Evolutionary conservation across 2,329 filamentous ascomycete genomes (phyloP).

Genomic region (Trichophyton verrucosum): DNA sequence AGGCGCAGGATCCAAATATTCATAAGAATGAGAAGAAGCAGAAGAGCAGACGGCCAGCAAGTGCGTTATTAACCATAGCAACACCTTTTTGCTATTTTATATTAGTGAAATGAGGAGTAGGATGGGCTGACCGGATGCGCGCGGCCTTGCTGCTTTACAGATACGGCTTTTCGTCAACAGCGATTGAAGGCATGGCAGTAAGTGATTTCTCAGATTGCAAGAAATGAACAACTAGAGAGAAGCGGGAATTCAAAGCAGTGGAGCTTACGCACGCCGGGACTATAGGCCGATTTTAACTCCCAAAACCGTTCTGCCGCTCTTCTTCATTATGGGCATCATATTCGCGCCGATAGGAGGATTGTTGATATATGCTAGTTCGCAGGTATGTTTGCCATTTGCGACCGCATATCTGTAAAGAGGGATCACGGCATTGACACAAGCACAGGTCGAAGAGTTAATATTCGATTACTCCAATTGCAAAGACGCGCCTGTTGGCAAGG

Average conservation of each 20-base stretch:
- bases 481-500: slow-evolving; percentile 37
- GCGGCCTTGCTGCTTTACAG: slow-evolving; percentile 33
- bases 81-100: background rate
- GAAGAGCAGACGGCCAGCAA: slow-evolving; percentile 85
- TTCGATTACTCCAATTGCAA: slow-evolving; percentile 82
- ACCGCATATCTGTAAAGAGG: background rate
- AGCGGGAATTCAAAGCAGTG: background rate
- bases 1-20: slow-evolving; percentile 32
- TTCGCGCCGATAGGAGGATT: slow-evolving; percentile 87
- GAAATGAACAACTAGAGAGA: background rate
- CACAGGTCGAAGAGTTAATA: slow-evolving; percentile 72
- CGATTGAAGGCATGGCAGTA: slow-evolving; percentile 98
- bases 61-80: slow-evolving; percentile 38
- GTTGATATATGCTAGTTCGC: slow-evolving; percentile 70
- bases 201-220: slow-evolving; percentile 29
- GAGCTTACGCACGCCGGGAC: background rate
- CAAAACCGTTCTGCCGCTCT: slow-evolving; percentile 81
- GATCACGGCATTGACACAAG: background rate
- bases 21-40: slow-evolving; percentile 54
- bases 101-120: background rate
- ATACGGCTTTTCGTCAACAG: slow-evolving; percentile 94
- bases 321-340: slow-evolving; percentile 81
- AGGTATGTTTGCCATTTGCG: slow-evolving; percentile 40
- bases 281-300: slow-evolving; percentile 81
- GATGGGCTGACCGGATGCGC: slow-evolving; percentile 5